A percentile compares a stretch with the other conserved stretches of the same genome.
Conservation (phyloP, 371 early-diverging fungal species). For the Blyttiomyces sp. region DNA sequence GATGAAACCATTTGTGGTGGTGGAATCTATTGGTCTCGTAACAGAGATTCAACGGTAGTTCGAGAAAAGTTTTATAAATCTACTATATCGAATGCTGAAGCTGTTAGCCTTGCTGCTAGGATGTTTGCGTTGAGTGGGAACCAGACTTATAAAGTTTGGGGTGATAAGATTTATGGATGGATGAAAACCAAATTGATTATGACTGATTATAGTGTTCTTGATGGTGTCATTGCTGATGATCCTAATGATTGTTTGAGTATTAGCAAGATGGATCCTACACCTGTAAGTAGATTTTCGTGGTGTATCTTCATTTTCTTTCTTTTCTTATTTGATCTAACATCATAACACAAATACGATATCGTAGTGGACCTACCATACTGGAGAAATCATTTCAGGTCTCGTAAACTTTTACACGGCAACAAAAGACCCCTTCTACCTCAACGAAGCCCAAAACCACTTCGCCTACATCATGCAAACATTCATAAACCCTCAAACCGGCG, state of each 20-base stretch:
- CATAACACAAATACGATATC: background rate
- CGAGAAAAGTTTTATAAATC: slow-evolving; percentile 29
- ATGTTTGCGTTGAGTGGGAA: slow-evolving; percentile 26
- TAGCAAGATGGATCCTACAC: too few species aligned
- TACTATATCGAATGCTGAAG: slow-evolving; percentile 38
- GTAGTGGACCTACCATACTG: slow-evolving; percentile 8
- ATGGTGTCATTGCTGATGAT: slow-evolving; percentile 19
- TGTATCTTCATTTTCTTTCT: too few species aligned
- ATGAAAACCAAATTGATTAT: slow-evolving; percentile 28
- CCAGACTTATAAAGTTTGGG: slow-evolving; percentile 18
- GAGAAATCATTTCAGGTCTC: slow-evolving; percentile 7
- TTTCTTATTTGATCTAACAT: background rate
- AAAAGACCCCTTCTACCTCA: slow-evolving; percentile 2
- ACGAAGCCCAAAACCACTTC: slow-evolving; percentile 13
- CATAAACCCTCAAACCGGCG: slow-evolving; percentile 1
- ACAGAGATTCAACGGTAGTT: background rate
- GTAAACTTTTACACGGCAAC: slow-evolving; percentile 1
- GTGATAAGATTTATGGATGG: slow-evolving; percentile 30
- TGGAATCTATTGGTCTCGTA: slow-evolving; percentile 31
- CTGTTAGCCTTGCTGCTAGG: slow-evolving; percentile 31
- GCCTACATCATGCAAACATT: background rate
- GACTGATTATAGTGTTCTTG: slow-evolving; percentile 20
- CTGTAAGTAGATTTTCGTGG: too few species aligned
- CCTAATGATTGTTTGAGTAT: background rate
- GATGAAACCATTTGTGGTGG: slow-evolving; percentile 28